Conservation (phyloP, 1,284 basidiomycete genomes). For the Lentinula novae-zelandiae region DNA sequence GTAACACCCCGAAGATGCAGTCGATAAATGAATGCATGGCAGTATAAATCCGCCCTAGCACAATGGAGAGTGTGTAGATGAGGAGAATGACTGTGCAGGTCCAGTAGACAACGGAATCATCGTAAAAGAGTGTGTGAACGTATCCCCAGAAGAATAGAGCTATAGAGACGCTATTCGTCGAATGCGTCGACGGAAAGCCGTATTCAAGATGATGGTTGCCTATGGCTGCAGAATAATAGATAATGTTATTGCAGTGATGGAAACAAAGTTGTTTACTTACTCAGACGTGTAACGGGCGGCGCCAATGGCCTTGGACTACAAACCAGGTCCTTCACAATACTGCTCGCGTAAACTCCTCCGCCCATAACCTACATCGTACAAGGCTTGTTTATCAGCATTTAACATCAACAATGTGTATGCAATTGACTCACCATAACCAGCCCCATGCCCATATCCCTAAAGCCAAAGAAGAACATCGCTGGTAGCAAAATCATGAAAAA, state of each 20-base stretch:
- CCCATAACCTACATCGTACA: constrained; percentile 56
- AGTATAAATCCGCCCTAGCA: constrained; percentile 87
- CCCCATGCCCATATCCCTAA: constrained; percentile 66
- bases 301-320: constrained; percentile 90
- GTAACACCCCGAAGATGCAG: constrained; percentile 59
- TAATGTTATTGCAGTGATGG: neutral
- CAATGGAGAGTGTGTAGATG: constrained; percentile 74
- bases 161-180: constrained; percentile 88
- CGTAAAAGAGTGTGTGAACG: constrained; percentile 45
- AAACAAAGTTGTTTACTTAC: constrained; percentile 37
- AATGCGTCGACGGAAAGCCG: constrained; percentile 96
- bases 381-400: neutral
- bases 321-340: constrained; percentile 84
- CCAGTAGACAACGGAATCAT: constrained; percentile 44
- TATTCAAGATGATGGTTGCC: constrained; percentile 86
- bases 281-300: constrained; percentile 86
- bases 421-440: neutral
- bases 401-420: neutral
- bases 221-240: constrained; percentile 51
- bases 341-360: constrained; percentile 81
- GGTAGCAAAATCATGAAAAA: constrained; percentile 94
- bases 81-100: constrained; percentile 43
- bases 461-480: constrained; percentile 85
- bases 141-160: constrained; percentile 73
- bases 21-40: constrained; percentile 90